These are phyloP conservation scores for Aspergillus nidulans DNA, from an alignment of 495 filamentous ascomycete species.

Conservation along the genomic window DNA sequence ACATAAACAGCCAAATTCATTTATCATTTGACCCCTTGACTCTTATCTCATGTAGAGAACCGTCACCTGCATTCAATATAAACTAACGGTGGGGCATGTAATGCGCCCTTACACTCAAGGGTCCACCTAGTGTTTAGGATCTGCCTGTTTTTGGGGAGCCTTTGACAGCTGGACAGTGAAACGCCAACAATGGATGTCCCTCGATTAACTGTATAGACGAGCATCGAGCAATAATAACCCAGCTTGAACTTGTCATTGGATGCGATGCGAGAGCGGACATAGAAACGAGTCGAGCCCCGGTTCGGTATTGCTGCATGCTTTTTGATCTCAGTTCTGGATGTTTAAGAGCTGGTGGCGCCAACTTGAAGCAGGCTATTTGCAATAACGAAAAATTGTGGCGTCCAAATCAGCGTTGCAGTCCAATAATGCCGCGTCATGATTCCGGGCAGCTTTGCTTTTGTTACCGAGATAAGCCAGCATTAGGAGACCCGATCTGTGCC, in stretches of 20 bases:
- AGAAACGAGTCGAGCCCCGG: background rate
- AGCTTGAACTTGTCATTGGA: too few species aligned
- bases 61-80: background rate
- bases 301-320: background rate
- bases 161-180: too few species aligned
- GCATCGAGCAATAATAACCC: too few species aligned
- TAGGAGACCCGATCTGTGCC: background rate
- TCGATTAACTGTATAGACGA: too few species aligned
- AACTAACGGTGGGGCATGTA: background rate
- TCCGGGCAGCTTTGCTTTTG: background rate
- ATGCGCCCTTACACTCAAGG: conserved; percentile 2
- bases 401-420: background rate
- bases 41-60: conserved; percentile 2
- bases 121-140: background rate
- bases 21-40: conserved; percentile 5
- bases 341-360: background rate
- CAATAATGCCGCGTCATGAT: background rate
- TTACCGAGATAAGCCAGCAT: background rate
- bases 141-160: background rate
- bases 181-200: too few species aligned
- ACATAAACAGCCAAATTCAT: too few species aligned
- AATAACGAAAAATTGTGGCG: conserved; percentile 9
- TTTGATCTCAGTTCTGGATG: conserved; percentile 3
- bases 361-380: background rate
- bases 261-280: background rate